Percentiles rank a stretch among this genome's conserved stretches.
phyloP scores from a whole-genome alignment of 495 filamentous ascomycete species.

The Hypoxylon subgilvum region DNA sequence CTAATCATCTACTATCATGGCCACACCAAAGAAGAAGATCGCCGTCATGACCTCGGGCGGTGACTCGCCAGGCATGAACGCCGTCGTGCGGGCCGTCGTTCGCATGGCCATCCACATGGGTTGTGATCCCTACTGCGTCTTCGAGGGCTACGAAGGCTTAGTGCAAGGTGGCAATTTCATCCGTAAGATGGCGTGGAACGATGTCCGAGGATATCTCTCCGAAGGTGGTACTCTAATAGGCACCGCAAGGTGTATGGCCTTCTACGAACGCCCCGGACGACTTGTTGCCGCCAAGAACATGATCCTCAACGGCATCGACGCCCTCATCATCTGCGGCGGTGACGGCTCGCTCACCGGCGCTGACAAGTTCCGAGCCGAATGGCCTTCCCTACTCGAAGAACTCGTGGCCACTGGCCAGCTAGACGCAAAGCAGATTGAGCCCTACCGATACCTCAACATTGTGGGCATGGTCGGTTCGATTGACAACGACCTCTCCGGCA shows the following conservation, averaged over 20 bases:
- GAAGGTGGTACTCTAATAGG: constrained; percentile 97
- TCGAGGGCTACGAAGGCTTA: constrained; percentile 95
- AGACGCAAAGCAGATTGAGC: constrained; percentile 68
- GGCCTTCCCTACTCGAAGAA: constrained; percentile 84
- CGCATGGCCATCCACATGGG: constrained; percentile 86
- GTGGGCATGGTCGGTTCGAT: constrained; percentile 96
- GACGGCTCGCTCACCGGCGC: constrained; percentile 97
- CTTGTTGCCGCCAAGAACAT: constrained; percentile 89
- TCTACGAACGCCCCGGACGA: constrained; percentile 84
- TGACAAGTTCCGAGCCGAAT: constrained; percentile 89
- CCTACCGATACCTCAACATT: constrained; percentile 86
- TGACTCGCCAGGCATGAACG: constrained; percentile 98
- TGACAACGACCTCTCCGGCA: constrained; percentile 97
- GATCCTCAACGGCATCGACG: constrained; percentile 90
- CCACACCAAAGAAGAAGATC: constrained; percentile 72
- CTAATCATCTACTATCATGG: constrained; percentile 40
- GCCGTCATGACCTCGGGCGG: constrained; percentile 96
- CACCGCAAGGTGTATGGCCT: constrained; percentile 87
- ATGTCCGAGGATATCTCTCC: constrained; percentile 92
- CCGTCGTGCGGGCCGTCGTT: constrained; percentile 89
- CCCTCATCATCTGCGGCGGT: constrained; percentile 94
- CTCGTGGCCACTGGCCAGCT: constrained; percentile 74
- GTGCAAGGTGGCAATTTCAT: constrained; percentile 90
- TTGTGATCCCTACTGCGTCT: constrained; percentile 87
- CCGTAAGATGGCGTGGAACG: constrained; percentile 85